phyloP scores from a whole-genome alignment of 2,329 filamentous ascomycete genomes.

The Fusarium sp. region DNA sequence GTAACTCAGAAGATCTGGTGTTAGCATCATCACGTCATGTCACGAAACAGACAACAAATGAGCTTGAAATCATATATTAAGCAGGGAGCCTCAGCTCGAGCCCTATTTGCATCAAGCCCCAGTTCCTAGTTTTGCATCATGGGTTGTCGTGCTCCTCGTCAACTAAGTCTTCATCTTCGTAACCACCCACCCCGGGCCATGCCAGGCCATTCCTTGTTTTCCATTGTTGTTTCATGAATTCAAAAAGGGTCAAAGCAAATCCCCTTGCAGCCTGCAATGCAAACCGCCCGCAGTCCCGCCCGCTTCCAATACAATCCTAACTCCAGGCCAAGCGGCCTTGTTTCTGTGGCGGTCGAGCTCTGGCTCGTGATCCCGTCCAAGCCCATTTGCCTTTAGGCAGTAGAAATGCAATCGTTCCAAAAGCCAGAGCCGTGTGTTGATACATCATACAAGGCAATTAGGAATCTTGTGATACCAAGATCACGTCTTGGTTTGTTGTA shows the following conservation, averaged over 20 bases:
- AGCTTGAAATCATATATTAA: constrained; percentile 37
- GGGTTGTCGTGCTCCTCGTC: constrained; percentile 35
- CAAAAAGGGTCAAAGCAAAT: constrained; percentile 41
- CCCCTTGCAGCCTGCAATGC: constrained; percentile 31
- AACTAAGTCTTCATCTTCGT: constrained; percentile 38
- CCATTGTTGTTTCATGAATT: constrained; percentile 30
- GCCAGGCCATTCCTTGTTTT: constrained; percentile 36
- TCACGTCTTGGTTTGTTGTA: constrained; percentile 14
- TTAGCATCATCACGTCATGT: neutral
- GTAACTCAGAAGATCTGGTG: neutral
- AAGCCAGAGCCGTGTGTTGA: constrained; percentile 44
- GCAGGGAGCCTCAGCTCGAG: constrained; percentile 2
- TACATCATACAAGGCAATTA: constrained; percentile 46
- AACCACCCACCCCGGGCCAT: constrained; percentile 35
- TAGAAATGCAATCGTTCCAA: constrained; percentile 37
- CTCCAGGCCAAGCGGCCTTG: constrained; percentile 37
- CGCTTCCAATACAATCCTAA: constrained; percentile 44
- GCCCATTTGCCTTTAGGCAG: constrained; percentile 21
- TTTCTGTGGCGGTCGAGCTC: constrained; percentile 29
- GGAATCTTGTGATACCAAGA: constrained; percentile 21
- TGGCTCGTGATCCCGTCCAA: constrained; percentile 29
- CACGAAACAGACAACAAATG: neutral
- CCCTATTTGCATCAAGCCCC: constrained; percentile 26
- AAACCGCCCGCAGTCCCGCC: constrained; percentile 29
- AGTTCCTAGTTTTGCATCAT: constrained; percentile 32